Base-by-base conservation (phyloP, 2,329 filamentous ascomycete genomes). In the Microsporum canis region DNA sequence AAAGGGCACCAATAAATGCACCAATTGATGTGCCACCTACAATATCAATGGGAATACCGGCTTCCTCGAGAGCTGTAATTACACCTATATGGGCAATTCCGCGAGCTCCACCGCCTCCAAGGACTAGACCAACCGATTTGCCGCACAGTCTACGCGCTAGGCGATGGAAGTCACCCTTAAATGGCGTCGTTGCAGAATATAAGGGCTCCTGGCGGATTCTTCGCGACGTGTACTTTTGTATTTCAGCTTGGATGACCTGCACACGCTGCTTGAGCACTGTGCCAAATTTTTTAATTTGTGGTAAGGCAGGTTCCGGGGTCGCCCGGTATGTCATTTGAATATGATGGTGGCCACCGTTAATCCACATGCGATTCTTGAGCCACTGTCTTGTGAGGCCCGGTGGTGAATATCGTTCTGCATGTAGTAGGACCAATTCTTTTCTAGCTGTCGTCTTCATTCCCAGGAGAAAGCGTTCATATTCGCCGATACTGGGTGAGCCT, bases 221-320 rank as follows among this genome's bases (percentile, higher is more conserved):
- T n/a, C 90, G 84, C 1, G 91, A 96, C 0, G 95, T 97, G 72
- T 96, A 99, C 71, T 96, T 97, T 70, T 97, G 92, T 23, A 99
- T 96, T 71, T 97, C 94, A 0, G 94, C 94, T 71, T 97, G 94
- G 3, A 99, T 74, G 4, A 94, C 91, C 72, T 99, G 92, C 3
- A 99, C 94, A 39, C 91, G 81, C 69, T 96, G 88, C 72, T 96
- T 97, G 63, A 99, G 77, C 0, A 87, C 90, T 3, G 88, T 88
- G 0, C 92, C 91, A 14, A 95, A 87, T 58, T 88, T 87, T 67
- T 90, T 89, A 1, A 84, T 82, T 12, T 86, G 85, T 23, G 87
- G 83, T 68, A 91, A 87, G 0, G 88, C 84, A 2, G 91, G 88
- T 65, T 95, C 86, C 0, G 86, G 78, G 53, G 88, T 87, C 2